A percentile compares a stretch with the other conserved stretches of the same genome.
Evolutionary conservation across 1,139 yeast species (phyloP).

Genomic region (Hyphopichia wangnamkhiaoensis): DNA sequence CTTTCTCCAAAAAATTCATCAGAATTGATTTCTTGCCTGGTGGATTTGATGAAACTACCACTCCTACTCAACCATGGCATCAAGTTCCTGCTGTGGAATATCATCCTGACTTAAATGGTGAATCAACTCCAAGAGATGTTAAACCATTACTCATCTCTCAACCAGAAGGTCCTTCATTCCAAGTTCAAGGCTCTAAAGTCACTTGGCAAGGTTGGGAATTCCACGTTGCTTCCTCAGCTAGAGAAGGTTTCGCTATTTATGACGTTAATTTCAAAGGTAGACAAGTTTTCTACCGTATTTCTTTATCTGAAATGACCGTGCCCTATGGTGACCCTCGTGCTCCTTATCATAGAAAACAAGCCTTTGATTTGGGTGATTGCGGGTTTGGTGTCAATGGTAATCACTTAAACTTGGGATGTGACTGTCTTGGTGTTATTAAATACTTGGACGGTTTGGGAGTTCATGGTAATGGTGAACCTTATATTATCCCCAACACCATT

Average conservation of each 20-base stretch:
- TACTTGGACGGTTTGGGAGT: conserved; percentile 70
- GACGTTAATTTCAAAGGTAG: conserved; percentile 82
- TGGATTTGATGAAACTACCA: conserved; percentile 63
- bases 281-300: conserved; percentile 73
- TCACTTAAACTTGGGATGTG: conserved; percentile 77
- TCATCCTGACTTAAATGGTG: conserved; percentile 73
- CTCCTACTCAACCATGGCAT: conserved; percentile 64
- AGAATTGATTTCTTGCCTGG: conserved; percentile 81
- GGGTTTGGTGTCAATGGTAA: conserved; percentile 85
- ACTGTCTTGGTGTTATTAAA: conserved; percentile 84
- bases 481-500: conserved; percentile 67
- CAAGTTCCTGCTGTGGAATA: conserved; percentile 65
- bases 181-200: conserved; percentile 62
- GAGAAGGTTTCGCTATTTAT: conserved; percentile 84
- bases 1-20: conserved; percentile 61
- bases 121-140: conserved; percentile 52
- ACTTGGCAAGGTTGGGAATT: conserved; percentile 92
- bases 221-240: conserved; percentile 69
- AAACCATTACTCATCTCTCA: conserved; percentile 77
- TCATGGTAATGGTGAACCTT: conserved; percentile 65
- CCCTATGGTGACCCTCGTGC: conserved; percentile 92
- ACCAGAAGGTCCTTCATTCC: conserved; percentile 86
- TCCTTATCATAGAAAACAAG: conserved; percentile 90
- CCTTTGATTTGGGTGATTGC: conserved; percentile 89
- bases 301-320: conserved; percentile 87